phyloP scores from a whole-genome alignment of 1,284 basidiomycete species.

The Malassezia sympodialis region DNA sequence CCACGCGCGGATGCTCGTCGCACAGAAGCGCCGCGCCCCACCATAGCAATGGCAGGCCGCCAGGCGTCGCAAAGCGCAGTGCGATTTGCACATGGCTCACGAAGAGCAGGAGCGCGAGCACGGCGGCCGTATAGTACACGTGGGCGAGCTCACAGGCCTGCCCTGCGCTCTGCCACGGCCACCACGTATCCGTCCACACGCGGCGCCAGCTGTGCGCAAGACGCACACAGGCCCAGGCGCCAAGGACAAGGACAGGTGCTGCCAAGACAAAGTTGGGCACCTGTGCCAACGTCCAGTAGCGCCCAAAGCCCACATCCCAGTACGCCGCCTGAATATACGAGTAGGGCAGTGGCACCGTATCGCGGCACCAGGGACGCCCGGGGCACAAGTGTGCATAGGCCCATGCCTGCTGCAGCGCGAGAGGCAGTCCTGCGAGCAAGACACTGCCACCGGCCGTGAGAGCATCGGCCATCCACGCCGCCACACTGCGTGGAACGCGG shows the following conservation, averaged over 20 bases:
- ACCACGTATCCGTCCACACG: not conserved
- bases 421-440: slow-evolving; percentile 54
- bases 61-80: slow-evolving; percentile 64
- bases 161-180: not conserved
- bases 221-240: not conserved
- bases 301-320: slow-evolving; percentile 76
- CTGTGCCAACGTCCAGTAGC: slow-evolving; percentile 74
- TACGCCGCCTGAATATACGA: slow-evolving; percentile 72
- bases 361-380: slow-evolving; percentile 52
- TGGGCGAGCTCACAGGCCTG: slow-evolving; percentile 53
- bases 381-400: slow-evolving; percentile 63
- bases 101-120: slow-evolving; percentile 59
- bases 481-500: not conserved
- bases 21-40: slow-evolving; percentile 54
- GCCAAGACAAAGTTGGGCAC: slow-evolving; percentile 78
- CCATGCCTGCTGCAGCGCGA: slow-evolving; percentile 60
- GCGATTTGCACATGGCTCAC: slow-evolving; percentile 82
- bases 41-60: slow-evolving; percentile 63
- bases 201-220: not conserved
- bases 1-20: not conserved
- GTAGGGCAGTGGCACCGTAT: slow-evolving; percentile 69
- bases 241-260: slow-evolving; percentile 55
- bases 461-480: not conserved
- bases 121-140: slow-evolving; percentile 59
- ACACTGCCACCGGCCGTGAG: not conserved